Evolutionary conservation across 2,329 filamentous ascomycete genomes (phyloP).

Genomic region (Xylariaceae sp.): DNA sequence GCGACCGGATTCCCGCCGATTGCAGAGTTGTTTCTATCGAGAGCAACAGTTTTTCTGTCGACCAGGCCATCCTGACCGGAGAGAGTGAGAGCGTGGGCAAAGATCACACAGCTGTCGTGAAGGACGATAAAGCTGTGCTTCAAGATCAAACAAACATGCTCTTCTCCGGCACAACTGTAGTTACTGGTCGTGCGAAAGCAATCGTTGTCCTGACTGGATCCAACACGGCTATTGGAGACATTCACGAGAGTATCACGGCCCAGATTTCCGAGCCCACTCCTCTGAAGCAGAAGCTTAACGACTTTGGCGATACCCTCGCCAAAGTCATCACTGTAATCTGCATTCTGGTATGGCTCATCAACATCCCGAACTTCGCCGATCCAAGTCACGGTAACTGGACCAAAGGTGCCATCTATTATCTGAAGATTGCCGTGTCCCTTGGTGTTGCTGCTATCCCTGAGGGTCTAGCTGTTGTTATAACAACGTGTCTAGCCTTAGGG

Average conservation of each 20-base stretch:
- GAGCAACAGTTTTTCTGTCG: slow-evolving; percentile 95
- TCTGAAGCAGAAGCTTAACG: slow-evolving; percentile 96
- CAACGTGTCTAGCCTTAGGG: slow-evolving; percentile 92
- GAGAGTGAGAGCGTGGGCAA: slow-evolving; percentile 97
- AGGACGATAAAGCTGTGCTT: slow-evolving; percentile 82
- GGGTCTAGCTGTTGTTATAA: slow-evolving; percentile 95
- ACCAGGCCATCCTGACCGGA: slow-evolving; percentile 94
- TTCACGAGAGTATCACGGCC: slow-evolving; percentile 96
- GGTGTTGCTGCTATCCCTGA: slow-evolving; percentile 97
- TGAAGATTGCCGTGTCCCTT: slow-evolving; percentile 98
- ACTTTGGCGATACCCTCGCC: slow-evolving; percentile 92
- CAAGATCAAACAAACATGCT: slow-evolving; percentile 98
- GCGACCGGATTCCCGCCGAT: slow-evolving; percentile 91
- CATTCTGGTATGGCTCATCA: slow-evolving; percentile 95
- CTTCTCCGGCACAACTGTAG: slow-evolving; percentile 96
- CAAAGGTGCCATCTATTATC: slow-evolving; percentile 98
- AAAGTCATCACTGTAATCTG: slow-evolving; percentile 99
- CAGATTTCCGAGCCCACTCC: slow-evolving; percentile 98
- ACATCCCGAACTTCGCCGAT: slow-evolving; percentile 95
- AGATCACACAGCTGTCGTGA: slow-evolving; percentile 61
- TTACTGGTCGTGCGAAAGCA: slow-evolving; percentile 87
- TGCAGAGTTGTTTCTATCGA: slow-evolving; percentile 86
- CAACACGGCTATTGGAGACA: slow-evolving; percentile 93
- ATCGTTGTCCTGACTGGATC: slow-evolving; percentile 86
- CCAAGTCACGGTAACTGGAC: slow-evolving; percentile 88